A percentile compares a stretch with the other conserved stretches of the same genome.
Evolutionary conservation across 495 filamentous ascomycete species (phyloP).

Genomic region (Aspergillus nidulans): DNA sequence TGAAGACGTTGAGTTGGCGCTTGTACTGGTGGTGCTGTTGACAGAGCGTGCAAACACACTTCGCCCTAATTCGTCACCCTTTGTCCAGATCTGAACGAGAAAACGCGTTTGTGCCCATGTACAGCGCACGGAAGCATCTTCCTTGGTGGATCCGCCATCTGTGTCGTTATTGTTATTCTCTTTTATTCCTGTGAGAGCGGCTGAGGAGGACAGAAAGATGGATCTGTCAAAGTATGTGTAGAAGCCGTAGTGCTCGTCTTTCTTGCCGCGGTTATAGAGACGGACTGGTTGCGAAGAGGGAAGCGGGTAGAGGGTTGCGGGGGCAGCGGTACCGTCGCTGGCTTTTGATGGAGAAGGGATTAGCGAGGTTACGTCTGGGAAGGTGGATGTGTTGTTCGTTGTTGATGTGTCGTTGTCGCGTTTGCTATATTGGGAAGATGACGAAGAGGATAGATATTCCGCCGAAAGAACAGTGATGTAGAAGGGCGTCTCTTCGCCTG

Average conservation of each 20-base stretch:
- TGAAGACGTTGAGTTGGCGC: constrained; percentile 6
- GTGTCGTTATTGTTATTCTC: constrained; percentile 46
- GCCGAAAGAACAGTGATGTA: constrained; percentile 41
- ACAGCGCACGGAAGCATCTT: constrained; percentile 62
- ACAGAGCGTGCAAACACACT: constrained; percentile 28
- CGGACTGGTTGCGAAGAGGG: constrained; percentile 73
- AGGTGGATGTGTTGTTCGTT: constrained; percentile 22
- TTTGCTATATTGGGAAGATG: neutral
- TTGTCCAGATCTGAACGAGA: constrained; percentile 88
- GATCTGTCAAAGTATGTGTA: constrained; percentile 89
- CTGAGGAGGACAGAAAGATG: constrained; percentile 66
- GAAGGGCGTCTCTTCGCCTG: constrained; percentile 51
- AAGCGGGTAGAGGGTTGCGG: constrained; percentile 62
- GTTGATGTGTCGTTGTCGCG: neutral
- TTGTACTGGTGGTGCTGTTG: constrained; percentile 11
- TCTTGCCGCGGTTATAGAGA: constrained; percentile 75
- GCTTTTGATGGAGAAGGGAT: constrained; percentile 59
- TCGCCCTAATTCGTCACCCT: constrained; percentile 34
- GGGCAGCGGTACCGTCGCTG: constrained; percentile 64
- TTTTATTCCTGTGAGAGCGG: constrained; percentile 22
- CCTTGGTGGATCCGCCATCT: constrained; percentile 58
- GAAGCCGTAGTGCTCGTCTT: constrained; percentile 87
- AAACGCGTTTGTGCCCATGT: constrained; percentile 83
- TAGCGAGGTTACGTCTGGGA: constrained; percentile 46
- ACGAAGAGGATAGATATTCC: neutral